phyloP scores from a whole-genome alignment of 805 yeast species.

The Clavispora fructus region DNA sequence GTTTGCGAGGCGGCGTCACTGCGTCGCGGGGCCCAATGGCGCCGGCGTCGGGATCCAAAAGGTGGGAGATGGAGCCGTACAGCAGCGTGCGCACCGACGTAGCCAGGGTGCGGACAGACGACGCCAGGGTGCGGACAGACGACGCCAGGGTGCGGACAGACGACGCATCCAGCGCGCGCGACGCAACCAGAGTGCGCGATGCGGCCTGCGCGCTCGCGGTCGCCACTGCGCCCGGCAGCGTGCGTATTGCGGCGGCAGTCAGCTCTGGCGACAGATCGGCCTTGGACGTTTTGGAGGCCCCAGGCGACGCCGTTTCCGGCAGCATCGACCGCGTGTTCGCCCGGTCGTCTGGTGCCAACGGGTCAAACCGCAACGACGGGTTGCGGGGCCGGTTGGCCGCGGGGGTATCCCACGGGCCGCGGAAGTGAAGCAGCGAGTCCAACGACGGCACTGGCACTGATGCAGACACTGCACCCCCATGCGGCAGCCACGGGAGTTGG shows the following conservation, averaged over 20 bases:
- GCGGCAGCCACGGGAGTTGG: not conserved
- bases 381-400: slow-evolving; percentile 29
- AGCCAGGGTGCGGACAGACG: slow-evolving; percentile 1
- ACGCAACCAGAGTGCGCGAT: slow-evolving; percentile 1
- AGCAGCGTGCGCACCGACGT: slow-evolving; percentile 24
- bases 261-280: not conserved
- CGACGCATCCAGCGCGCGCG: not conserved
- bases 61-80: slow-evolving; percentile 26
- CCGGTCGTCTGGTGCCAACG: slow-evolving; percentile 29
- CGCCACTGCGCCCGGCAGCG: no score
- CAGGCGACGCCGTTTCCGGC: not conserved
- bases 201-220: no score
- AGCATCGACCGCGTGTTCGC: not conserved
- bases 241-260: not conserved
- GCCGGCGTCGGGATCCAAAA: not conserved
- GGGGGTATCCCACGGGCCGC: slow-evolving; percentile 30
- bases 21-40: not conserved
- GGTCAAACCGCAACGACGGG: slow-evolving; percentile 47
- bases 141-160: slow-evolving; percentile 1
- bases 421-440: slow-evolving; percentile 26
- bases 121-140: not conserved
- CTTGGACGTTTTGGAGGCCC: slow-evolving; percentile 11
- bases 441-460: slow-evolving; percentile 15
- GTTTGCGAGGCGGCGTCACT: not conserved
- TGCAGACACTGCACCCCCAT: not conserved